Evolutionary conservation across 352 stramenopile genomes (phyloP).

Genomic region (Elongisporangium anandrum): DNA sequence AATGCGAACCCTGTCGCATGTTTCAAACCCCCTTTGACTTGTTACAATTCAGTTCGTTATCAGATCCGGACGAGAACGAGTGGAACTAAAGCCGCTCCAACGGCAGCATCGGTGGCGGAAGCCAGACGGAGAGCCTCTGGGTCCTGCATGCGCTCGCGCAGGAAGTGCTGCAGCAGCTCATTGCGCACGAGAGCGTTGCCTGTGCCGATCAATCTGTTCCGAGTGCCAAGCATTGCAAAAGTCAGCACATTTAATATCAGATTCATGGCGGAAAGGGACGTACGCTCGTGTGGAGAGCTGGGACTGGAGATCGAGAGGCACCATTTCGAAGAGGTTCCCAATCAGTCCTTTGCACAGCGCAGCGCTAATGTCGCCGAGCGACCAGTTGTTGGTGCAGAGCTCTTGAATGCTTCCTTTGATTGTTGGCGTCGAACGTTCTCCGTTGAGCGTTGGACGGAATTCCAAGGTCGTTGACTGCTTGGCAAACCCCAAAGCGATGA

Average conservation of each 20-base stretch:
- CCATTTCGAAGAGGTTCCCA: constrained; percentile 67
- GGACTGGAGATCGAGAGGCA: constrained; percentile 35
- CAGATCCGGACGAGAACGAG: constrained; percentile 8
- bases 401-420: constrained; percentile 35
- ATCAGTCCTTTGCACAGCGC: constrained; percentile 62
- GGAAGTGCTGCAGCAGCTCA: constrained; percentile 48
- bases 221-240: too few relatives aligned
- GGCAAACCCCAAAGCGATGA: constrained; percentile 51
- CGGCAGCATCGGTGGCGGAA: constrained; percentile 38
- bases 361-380: constrained; percentile 67
- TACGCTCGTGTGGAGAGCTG: constrained; percentile 34
- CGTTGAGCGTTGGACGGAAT: constrained; percentile 64
- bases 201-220: constrained; percentile 59
- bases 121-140: neutral
- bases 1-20: neutral
- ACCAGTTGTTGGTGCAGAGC: constrained; percentile 60
- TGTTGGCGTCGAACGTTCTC: constrained; percentile 48
- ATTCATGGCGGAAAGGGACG: constrained; percentile 7
- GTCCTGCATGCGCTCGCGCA: constrained; percentile 30
- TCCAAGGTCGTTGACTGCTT: constrained; percentile 43
- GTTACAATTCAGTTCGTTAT: neutral
- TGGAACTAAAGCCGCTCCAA: constrained; percentile 45
- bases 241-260: too few relatives aligned
- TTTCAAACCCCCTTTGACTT: neutral
- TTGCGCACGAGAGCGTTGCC: constrained; percentile 71